phyloP scores from a whole-genome alignment of 768 basidiomycete species.

The Stropharia rugosoannulata region DNA sequence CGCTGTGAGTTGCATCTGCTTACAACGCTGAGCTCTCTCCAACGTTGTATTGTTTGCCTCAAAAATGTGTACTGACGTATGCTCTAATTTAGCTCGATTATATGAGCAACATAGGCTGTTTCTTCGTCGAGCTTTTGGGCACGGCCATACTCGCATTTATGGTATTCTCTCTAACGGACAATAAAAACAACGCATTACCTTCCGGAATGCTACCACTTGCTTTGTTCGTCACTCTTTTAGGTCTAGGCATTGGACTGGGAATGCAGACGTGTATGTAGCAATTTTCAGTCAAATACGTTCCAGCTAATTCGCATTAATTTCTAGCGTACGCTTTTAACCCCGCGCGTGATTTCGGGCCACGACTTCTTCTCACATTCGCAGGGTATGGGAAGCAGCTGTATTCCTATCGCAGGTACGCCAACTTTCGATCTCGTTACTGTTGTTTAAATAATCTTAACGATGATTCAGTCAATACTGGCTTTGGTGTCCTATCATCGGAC shows the following conservation, averaged over 20 bases:
- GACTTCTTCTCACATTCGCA: constrained; percentile 67
- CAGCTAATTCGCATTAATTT: background rate
- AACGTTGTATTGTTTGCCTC: no score
- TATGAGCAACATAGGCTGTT: constrained; percentile 34
- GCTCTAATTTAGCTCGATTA: constrained; percentile 30
- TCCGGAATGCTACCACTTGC: constrained; percentile 51
- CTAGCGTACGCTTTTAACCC: constrained; percentile 67
- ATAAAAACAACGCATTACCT: constrained; percentile 38
- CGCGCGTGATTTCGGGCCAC: constrained; percentile 66
- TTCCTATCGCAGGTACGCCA: constrained; percentile 39
- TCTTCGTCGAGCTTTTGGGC: constrained; percentile 54
- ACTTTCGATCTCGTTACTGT: background rate
- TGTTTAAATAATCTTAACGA: constrained; percentile 1
- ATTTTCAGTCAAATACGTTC: background rate
- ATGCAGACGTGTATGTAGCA: constrained; percentile 50
- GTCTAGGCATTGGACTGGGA: constrained; percentile 55
- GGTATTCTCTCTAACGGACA: constrained; percentile 58
- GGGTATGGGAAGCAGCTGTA: constrained; percentile 59
- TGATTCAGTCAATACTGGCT: constrained; percentile 66
- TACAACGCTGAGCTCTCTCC: background rate
- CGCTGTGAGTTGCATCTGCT: constrained; percentile 34
- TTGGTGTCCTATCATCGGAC: constrained; percentile 64
- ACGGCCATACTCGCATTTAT: constrained; percentile 53
- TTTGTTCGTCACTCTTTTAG: constrained; percentile 57
- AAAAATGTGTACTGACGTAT: background rate